A percentile compares a stretch with the other conserved stretches of the same genome.
Conservation (phyloP, 768 basidiomycete genomes). For the Kwoniella newhampshirensis region DNA sequence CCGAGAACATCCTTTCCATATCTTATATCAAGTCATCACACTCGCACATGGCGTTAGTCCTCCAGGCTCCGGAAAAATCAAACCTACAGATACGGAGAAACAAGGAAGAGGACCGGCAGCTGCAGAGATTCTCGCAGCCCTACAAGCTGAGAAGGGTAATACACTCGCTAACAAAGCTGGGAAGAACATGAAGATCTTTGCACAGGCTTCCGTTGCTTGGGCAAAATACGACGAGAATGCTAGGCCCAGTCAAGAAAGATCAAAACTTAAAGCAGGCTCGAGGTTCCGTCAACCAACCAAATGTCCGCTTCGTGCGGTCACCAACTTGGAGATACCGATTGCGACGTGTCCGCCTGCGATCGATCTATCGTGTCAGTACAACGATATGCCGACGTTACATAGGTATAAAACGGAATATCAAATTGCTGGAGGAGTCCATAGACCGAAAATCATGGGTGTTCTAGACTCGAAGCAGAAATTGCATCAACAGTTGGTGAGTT, state of each 20-base stretch:
- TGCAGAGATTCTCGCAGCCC: conserved; percentile 60
- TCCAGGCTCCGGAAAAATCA: conserved; percentile 13
- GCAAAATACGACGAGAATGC: conserved; percentile 20
- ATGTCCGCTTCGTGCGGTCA: conserved; percentile 57
- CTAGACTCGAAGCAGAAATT: conserved; percentile 64
- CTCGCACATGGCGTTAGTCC: conserved; percentile 53
- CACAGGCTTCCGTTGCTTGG: conserved; percentile 40
- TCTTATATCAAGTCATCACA: conserved; percentile 83
- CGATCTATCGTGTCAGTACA: conserved; percentile 69
- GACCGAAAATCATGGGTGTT: conserved; percentile 77
- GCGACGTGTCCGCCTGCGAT: conserved; percentile 70
- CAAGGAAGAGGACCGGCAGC: conserved; percentile 68
- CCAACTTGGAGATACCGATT: conserved; percentile 71
- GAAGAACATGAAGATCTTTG: conserved; percentile 39
- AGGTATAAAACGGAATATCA: conserved; percentile 63
- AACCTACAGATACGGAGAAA: conserved; percentile 28
- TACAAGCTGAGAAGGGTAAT: conserved; percentile 23
- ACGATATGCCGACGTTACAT: conserved; percentile 67
- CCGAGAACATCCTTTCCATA: conserved; percentile 89
- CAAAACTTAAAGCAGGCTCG: conserved; percentile 15
- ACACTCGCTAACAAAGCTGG: conserved; percentile 17
- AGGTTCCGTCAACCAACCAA: conserved; percentile 14
- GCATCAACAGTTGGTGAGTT: conserved; percentile 77
- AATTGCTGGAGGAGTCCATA: conserved; percentile 73
- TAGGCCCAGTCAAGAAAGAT: conserved; percentile 5